Evolutionary conservation across 1,139 yeast genomes (phyloP).

Genomic region (Yamadazyma trypodendri): DNA sequence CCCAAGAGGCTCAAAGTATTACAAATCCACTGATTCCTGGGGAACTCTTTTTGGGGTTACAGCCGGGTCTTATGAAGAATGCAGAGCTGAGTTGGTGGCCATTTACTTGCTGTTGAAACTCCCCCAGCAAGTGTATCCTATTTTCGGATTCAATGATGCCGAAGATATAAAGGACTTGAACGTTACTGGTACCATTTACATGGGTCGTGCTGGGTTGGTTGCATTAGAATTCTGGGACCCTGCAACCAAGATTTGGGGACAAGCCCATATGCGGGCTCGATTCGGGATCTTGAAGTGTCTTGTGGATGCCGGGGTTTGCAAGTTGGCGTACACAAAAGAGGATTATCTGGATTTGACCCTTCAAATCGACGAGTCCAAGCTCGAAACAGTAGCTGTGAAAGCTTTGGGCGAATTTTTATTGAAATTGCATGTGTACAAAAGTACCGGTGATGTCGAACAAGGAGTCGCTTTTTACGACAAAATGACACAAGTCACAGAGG

Average conservation of each 20-base stretch:
- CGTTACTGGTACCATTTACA: conserved; percentile 66
- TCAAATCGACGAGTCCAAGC: conserved; percentile 57
- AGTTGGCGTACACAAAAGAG: conserved; percentile 45
- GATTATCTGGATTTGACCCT: conserved; percentile 60
- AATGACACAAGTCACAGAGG: conserved; percentile 65
- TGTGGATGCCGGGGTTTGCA: conserved; percentile 65
- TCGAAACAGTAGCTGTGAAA: conserved; percentile 65
- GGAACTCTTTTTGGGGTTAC: conserved; percentile 77
- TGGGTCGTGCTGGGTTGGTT: conserved; percentile 85
- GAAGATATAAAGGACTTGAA: conserved; percentile 64
- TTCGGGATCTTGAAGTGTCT: conserved; percentile 79
- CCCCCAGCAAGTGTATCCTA: conserved; percentile 55
- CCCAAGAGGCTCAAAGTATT: conserved; percentile 67
- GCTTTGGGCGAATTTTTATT: conserved; percentile 71
- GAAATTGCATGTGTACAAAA: conserved; percentile 74
- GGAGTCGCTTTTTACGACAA: conserved; percentile 65
- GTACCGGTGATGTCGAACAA: conserved; percentile 65
- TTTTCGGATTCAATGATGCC: conserved; percentile 63
- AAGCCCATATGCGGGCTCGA: conserved; percentile 94
- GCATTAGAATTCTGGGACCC: conserved; percentile 91
- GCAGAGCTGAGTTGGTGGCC: conserved; percentile 90
- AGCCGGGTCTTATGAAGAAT: conserved; percentile 88
- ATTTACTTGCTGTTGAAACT: conserved; percentile 72
- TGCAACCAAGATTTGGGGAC: conserved; percentile 79
- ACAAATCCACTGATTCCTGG: conserved; percentile 85